Base-by-base conservation (phyloP, 768 basidiomycete species). In the Leccinum uliginosum region DNA sequence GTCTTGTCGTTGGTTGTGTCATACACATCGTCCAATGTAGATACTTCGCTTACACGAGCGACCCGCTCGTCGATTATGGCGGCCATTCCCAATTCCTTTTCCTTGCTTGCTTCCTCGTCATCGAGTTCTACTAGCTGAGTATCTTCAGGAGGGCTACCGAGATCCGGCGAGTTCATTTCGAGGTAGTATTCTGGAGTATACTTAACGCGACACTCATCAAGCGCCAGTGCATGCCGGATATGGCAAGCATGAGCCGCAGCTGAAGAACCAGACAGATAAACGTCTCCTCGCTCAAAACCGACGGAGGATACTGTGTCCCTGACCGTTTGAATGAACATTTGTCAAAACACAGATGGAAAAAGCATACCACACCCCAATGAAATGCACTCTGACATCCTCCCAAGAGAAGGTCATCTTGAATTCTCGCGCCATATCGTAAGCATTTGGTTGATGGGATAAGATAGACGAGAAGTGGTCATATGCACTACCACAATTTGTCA, bases 221-320 rank as follows among this genome's bases (percentile, higher is more conserved):
- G 76, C 0, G 84, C 68, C n/a, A 86, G 65, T 1, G 83, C 84
- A 55, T 87, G 85, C 9, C 85, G 76, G 70, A 86, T 84, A 14
- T 78, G 77, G 4, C 74, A 74, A 38, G 84, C 79, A 54, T 79
- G 79, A 8, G 74, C 79, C 54, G 83, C 81, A 14, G 78, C 80
- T 4, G 75, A 77, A 0, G 80, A 80, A 62, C 85, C 85, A 0
- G 84, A 84, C 1, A 85, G 73, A 23, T 61, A 65, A 6, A 79
- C 70, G 35, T 75, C 74, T 2, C 78, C 59, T 40, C 56, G 76
- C 53, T 84, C 73, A 40, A 83, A 49, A 11, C 83, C 83, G 23
- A 86, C 83, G 0, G 83, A 85, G 40, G 79, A 78, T 7, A 87
- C 84, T 2, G 84, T 86, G 57, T 87, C 85, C 83, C 84, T 85